Evolutionary conservation across 148 eudicot species (phyloP).

Genomic region (Nyssa sinensis): DNA sequence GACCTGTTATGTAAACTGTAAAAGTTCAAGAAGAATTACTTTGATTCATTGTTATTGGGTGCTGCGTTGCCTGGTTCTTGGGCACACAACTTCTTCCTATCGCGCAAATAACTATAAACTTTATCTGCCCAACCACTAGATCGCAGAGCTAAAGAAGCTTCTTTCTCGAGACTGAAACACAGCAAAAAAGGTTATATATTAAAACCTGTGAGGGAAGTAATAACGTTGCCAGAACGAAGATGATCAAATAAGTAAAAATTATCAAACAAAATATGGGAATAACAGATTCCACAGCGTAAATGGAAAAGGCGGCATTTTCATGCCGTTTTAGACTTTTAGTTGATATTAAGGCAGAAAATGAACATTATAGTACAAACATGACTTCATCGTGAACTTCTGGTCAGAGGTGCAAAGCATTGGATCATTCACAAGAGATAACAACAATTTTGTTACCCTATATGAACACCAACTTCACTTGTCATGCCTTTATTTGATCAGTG

Average conservation of each 20-base stretch:
- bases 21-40: conserved; percentile 46
- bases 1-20: neutral
- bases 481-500: neutral
- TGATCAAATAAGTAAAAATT: neutral
- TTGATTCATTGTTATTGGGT: conserved; percentile 36
- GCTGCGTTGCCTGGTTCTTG: conserved; percentile 36
- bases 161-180: conserved; percentile 60
- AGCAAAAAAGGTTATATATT: neutral
- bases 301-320: neutral
- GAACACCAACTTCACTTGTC: neutral
- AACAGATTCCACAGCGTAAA: neutral
- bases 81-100: conserved; percentile 50
- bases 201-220: neutral
- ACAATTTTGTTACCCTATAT: neutral
- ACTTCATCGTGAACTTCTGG: neutral
- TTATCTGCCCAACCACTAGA: conserved; percentile 76
- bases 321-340: neutral
- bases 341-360: neutral
- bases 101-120: conserved; percentile 59
- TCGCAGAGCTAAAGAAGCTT: conserved; percentile 54
- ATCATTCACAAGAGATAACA: neutral
- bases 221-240: neutral
- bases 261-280: neutral
- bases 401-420: neutral
- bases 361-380: neutral